Evolutionary conservation across 495 filamentous ascomycete species (phyloP).

Genomic region (Parmelia sp.): DNA sequence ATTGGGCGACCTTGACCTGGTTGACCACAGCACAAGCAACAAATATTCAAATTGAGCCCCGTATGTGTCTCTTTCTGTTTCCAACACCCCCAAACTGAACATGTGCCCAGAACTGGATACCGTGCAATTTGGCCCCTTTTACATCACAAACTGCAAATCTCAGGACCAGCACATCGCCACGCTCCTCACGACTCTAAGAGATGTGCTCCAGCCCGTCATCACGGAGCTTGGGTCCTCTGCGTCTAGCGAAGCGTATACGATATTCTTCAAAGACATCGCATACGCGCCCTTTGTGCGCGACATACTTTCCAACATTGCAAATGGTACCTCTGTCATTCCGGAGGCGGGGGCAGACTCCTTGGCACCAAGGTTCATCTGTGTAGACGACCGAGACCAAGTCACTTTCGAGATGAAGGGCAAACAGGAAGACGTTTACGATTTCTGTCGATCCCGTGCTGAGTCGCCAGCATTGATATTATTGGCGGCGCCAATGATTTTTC

Average conservation of each 20-base stretch:
- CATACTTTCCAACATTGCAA: neutral
- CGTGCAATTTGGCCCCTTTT: neutral
- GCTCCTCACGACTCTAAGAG: neutral
- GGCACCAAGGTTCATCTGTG: neutral
- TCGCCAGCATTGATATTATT: neutral
- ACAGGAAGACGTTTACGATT: neutral
- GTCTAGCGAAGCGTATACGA: conserved; percentile 5
- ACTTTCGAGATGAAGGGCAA: neutral
- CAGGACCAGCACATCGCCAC: neutral
- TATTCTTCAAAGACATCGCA: conserved; percentile 12
- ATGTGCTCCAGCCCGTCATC: neutral
- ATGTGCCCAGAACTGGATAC: neutral
- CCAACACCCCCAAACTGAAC: neutral
- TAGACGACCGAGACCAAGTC: neutral
- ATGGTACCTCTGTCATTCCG: neutral
- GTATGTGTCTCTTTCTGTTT: neutral
- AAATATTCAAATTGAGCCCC: neutral
- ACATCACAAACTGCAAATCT: neutral
- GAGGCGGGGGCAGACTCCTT: neutral
- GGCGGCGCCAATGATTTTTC: neutral
- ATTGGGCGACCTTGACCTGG: neutral
- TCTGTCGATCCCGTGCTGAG: neutral
- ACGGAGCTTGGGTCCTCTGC: neutral
- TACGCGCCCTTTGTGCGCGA: conserved; percentile 5
- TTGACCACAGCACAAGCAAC: neutral